phyloP scores from a whole-genome alignment of 2,329 filamentous ascomycete genomes.

The Microcyclospora tardicrescens region DNA sequence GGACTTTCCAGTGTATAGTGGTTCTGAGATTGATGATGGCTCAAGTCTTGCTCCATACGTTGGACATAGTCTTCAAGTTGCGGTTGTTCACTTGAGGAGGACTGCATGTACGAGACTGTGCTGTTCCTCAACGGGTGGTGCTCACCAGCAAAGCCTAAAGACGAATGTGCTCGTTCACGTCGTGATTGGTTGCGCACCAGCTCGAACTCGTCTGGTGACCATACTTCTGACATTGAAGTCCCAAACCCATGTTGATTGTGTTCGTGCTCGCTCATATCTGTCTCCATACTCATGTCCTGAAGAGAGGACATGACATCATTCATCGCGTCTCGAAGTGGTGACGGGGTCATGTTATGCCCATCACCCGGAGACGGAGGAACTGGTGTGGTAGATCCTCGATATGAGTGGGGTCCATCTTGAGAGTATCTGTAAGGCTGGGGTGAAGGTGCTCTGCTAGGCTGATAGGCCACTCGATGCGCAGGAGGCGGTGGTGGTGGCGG shows the following conservation, averaged over 20 bases:
- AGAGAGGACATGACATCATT: slow-evolving; percentile 95
- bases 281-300: slow-evolving; percentile 64
- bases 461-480: slow-evolving; percentile 52
- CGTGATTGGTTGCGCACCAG: slow-evolving; percentile 33
- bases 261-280: slow-evolving; percentile 32
- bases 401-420: slow-evolving; percentile 36
- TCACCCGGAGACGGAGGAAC: slow-evolving; percentile 49
- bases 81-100: slow-evolving; percentile 41
- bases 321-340: slow-evolving; percentile 87
- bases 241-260: slow-evolving; percentile 29
- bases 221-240: slow-evolving; percentile 36
- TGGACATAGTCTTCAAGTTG: slow-evolving; percentile 78
- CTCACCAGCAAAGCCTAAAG: slow-evolving; percentile 48
- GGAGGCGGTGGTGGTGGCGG: slow-evolving; percentile 79
- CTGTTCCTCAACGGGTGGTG: neutral
- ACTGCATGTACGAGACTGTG: slow-evolving; percentile 34
- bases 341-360: slow-evolving; percentile 51
- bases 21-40: slow-evolving; percentile 49
- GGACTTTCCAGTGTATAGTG: slow-evolving; percentile 23
- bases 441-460: slow-evolving; percentile 37
- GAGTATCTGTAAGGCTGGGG: slow-evolving; percentile 20
- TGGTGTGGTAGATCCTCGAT: slow-evolving; percentile 43
- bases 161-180: slow-evolving; percentile 51
- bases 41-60: slow-evolving; percentile 75
- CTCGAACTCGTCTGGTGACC: slow-evolving; percentile 83